Base-by-base conservation (phyloP, 805 yeast species). In the Suhomyces prunicola region DNA sequence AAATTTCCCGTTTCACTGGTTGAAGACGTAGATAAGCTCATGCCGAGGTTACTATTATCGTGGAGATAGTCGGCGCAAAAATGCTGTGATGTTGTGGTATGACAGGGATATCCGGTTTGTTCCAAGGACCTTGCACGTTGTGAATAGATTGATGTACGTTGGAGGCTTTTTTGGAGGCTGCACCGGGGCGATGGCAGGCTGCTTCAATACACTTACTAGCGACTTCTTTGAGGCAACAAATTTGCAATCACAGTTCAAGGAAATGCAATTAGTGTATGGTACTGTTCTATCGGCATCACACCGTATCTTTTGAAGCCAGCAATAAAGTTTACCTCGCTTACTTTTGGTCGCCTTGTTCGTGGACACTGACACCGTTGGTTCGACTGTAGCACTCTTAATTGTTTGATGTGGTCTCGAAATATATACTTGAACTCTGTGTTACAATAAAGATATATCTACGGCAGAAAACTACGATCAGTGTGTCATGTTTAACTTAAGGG, bases 211-310 rank as follows among this genome's bases (percentile, higher is more conserved):
- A 17, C 27, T 31, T 9, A 26, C 33, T 33, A 22, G 33, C 42
- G 29, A 36, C 29, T 17, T 51, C 36, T 29, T 47, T 40, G 53
- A 42, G 15, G 54, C 55, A 6, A 55, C 52, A 15, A 56, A 26
- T 31, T 36, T 46, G 40, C 59, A 56, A 3, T 51, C 52, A 24
- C 49, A 46, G n/a, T 54, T 51, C 36, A 49, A 48, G 17, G 8
- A 6, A 51, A 50, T 46, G 27, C 59, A 56, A 42, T 56, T 56
- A 24, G 48, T 35, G 31, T 50, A 46, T 19, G 54, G 52, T 5
- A 26, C n/a, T 35, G 23, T 15, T 29, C 7, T 47, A 23, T 47
- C 50, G 15, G 50, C 23, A 23, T 47, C 50, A 36, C 45, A 47
- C 9, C 45, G 33, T 2, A 47, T 47, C 36, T 47, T 46, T 5